Conservation (phyloP, 164 flowering plant species). For the Annona squamosa region DNA sequence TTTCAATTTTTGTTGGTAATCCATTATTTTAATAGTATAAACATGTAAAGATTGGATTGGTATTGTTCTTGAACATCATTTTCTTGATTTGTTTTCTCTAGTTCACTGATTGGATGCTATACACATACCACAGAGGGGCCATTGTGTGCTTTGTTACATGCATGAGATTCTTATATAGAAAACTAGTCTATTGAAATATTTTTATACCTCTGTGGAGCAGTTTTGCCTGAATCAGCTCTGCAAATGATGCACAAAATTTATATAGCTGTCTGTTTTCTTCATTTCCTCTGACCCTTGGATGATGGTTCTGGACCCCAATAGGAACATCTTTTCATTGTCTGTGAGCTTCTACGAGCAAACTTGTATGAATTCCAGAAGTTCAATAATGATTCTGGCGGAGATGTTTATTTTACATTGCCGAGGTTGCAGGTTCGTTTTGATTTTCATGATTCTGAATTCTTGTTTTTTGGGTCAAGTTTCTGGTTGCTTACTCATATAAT, state of each 20-base stretch:
- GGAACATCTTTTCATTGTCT: constrained; percentile 94
- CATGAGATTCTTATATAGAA: background rate
- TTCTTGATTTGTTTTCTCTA: background rate
- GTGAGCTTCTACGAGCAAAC: constrained; percentile 87
- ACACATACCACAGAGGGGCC: background rate
- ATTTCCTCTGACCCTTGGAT: background rate
- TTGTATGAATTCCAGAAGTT: constrained; percentile 87
- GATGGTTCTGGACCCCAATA: constrained; percentile 15
- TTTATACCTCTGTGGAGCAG: background rate
- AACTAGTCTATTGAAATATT: background rate
- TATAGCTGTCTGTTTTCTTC: background rate
- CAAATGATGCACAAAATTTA: background rate
- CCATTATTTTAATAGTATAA: background rate
- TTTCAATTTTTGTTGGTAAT: background rate
- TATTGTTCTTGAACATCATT: background rate
- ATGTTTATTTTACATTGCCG: constrained; percentile 55
- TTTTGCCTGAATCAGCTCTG: background rate
- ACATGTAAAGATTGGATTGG: background rate
- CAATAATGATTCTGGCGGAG: constrained; percentile 76
- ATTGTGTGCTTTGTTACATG: background rate
- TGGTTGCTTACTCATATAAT: constrained; percentile 1
- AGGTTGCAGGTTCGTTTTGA: constrained; percentile 62
- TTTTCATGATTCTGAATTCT: background rate
- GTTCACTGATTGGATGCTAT: background rate
- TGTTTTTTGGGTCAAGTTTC: background rate